A percentile compares a stretch with the other conserved stretches of the same genome.
Conservation (phyloP, 495 filamentous ascomycete species). For the Hypoxylon fuscum region DNA sequence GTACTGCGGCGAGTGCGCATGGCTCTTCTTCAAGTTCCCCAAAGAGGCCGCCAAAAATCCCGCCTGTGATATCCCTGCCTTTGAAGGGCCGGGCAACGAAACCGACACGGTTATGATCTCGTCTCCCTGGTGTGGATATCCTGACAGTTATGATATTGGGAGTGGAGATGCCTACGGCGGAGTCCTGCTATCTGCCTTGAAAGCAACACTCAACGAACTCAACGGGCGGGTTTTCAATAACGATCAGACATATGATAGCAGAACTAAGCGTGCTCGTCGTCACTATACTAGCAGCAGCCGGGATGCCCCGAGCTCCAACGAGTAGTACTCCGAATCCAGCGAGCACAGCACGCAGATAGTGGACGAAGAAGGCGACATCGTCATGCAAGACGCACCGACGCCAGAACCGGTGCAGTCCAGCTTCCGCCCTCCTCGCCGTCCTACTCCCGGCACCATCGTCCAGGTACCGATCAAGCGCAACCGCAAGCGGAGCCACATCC, state of each 20-base stretch:
- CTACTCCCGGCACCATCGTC: background rate
- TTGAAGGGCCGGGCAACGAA: conserved; percentile 1
- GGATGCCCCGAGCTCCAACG: background rate
- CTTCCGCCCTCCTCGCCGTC: background rate
- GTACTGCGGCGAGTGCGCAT: conserved; percentile 35
- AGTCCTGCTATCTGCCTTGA: too few species aligned
- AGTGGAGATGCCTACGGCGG: background rate
- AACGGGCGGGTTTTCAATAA: too few species aligned
- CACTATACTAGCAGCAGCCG: too few species aligned
- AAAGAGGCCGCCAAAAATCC: conserved; percentile 25
- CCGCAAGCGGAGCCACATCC: background rate
- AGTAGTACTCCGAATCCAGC: conserved; percentile 26
- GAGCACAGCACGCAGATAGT: background rate
- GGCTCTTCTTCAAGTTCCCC: conserved; percentile 35
- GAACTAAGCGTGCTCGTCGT: too few species aligned
- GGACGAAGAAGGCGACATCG: conserved; percentile 27
- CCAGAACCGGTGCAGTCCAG: background rate
- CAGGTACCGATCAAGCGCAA: conserved; percentile 16
- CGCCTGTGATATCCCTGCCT: conserved; percentile 20
- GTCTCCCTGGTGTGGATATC: background rate
- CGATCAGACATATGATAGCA: too few species aligned
- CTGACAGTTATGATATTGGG: background rate
- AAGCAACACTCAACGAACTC: too few species aligned
- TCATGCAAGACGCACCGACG: conserved; percentile 20
- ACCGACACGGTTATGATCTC: background rate